A percentile compares a stretch with the other conserved stretches of the same genome.
These are phyloP conservation scores for Penicillium mononematosum DNA, from an alignment of 495 filamentous ascomycete genomes.

Conservation along the genomic window DNA sequence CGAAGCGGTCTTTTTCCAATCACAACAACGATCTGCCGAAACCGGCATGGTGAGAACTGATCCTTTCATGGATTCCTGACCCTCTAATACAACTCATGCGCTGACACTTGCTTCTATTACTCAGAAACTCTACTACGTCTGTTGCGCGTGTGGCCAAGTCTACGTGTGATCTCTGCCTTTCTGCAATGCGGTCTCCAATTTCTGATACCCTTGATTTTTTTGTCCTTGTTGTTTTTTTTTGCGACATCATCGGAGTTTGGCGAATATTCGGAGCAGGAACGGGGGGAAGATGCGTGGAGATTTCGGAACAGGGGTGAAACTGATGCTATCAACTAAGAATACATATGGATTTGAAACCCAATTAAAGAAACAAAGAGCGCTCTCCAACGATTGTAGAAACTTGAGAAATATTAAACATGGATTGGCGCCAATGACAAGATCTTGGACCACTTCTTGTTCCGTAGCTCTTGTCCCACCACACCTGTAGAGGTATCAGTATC, in stretches of 20 bases:
- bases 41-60: slow-evolving; percentile 86
- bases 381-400: slow-evolving; percentile 28
- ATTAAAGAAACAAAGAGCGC: slow-evolving; percentile 34
- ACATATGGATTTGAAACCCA: slow-evolving; percentile 32
- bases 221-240: slow-evolving; percentile 14
- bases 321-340: slow-evolving; percentile 28
- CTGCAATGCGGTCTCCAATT: slow-evolving; percentile 24
- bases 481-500: slow-evolving; percentile 48
- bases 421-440: slow-evolving; percentile 94
- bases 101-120: background rate
- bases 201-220: slow-evolving; percentile 40
- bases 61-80: background rate
- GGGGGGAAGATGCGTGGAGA: background rate
- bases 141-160: slow-evolving; percentile 86
- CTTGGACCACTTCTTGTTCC: slow-evolving; percentile 92
- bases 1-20: slow-evolving; percentile 97
- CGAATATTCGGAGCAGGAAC: slow-evolving; percentile 7
- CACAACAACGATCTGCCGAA: slow-evolving; percentile 90
- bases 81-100: background rate
- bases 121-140: slow-evolving; percentile 97
- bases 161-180: slow-evolving; percentile 55
- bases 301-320: background rate
- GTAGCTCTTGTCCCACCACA: slow-evolving; percentile 82
- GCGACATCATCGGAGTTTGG: slow-evolving; percentile 17
- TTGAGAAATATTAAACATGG: slow-evolving; percentile 65